Base-by-base conservation (phyloP, 495 filamentous ascomycete genomes). In the Pseudoneurospora amorphoporcata region DNA sequence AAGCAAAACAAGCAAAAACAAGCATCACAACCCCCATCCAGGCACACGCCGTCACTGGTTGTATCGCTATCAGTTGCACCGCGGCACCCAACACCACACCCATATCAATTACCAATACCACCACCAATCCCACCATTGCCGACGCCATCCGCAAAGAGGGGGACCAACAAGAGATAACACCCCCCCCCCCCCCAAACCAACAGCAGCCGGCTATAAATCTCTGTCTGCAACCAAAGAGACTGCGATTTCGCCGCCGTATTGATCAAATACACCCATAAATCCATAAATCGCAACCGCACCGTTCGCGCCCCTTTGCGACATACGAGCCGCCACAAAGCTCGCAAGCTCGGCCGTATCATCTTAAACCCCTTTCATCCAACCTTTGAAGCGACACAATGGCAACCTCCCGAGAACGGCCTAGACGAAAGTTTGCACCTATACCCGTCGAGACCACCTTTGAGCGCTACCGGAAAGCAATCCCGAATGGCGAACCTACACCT, bases 371-470 rank as follows among this genome's bases (percentile, higher is more conserved):
- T 65, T 35, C 53, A 65, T 65, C 53, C 53, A 35, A 17, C 14
- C 53, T 35, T 35, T 65, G 53, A 65, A 65, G 29, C 53, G 29
- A 37, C 53, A 65, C 45, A 76, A 79, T 80, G 79, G 74, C 75
- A 37, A 79, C 65, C 61, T 40, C 75, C 17, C 72, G 72, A 65
- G 77, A 77, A 70, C 76, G 75, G 69, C 78, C 82, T 70, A 81
- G 81, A 45, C 79, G 84, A 73, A 83, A 85, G 75, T 90, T 91
- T 79, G 80, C 82, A 41, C 85, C 87, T 7, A 85, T 90, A 65
- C 88, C 87, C 19, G 84, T 90, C 70, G 89, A 91, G 79, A 88
- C 87, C 16, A 85, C 83, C 10, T 86, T 85, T 73, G 88, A 86
- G 75, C 85, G 83, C 40, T 87, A 85, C 75, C 81, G 83, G 58